These are phyloP conservation scores for Peniophora sp. DNA, from an alignment of 1,284 basidiomycete species.

Conservation along the genomic window DNA sequence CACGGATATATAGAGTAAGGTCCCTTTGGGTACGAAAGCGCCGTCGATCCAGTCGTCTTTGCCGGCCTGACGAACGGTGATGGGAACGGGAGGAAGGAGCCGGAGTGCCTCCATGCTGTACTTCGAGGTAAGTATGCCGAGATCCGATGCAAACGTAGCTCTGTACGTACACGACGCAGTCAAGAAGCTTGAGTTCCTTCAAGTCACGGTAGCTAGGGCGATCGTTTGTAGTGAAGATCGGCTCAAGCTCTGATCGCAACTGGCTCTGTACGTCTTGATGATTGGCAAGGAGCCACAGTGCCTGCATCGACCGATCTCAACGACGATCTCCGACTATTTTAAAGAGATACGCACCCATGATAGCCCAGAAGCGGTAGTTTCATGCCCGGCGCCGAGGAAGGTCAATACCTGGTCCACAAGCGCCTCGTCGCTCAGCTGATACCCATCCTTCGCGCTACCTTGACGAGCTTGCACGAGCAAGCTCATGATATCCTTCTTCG, in stretches of 20 bases:
- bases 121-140: too few species aligned
- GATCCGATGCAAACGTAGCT: too few species aligned
- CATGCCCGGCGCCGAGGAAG: slow-evolving; percentile 31
- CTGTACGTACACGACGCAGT: slow-evolving; percentile 35
- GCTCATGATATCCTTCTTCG: slow-evolving; percentile 43
- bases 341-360: slow-evolving; percentile 28
- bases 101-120: slow-evolving; percentile 32
- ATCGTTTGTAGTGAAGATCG: slow-evolving; percentile 25
- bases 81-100: slow-evolving; percentile 36
- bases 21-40: slow-evolving; percentile 37
- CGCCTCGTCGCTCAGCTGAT: slow-evolving; percentile 35
- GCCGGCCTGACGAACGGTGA: slow-evolving; percentile 34
- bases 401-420: slow-evolving; percentile 39
- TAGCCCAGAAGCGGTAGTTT: slow-evolving; percentile 41
- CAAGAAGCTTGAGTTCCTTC: slow-evolving; percentile 37
- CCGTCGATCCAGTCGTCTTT: slow-evolving; percentile 38
- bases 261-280: slow-evolving; percentile 28
- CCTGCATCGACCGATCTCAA: slow-evolving; percentile 14
- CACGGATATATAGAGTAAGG: slow-evolving; percentile 38
- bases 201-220: slow-evolving; percentile 36
- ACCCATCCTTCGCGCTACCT: slow-evolving; percentile 20
- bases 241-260: slow-evolving; percentile 35
- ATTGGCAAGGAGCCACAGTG: slow-evolving; percentile 30
- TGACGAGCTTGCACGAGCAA: slow-evolving; percentile 36
- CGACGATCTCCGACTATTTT: not conserved